These are phyloP conservation scores for Picea mariana DNA, from an alignment of 83 land plant genomes.

Conservation along the genomic window DNA sequence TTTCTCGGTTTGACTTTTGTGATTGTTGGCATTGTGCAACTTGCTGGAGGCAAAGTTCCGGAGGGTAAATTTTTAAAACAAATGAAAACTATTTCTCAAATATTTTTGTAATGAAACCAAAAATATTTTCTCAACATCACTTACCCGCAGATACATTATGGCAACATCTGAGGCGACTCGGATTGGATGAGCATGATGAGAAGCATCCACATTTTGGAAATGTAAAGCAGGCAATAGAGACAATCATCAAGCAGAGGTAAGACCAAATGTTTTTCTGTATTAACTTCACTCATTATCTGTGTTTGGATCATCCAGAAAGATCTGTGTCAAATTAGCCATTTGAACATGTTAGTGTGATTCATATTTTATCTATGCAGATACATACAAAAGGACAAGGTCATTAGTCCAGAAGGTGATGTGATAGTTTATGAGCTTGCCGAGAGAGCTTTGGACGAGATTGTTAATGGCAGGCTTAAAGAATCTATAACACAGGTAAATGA, in stretches of 20 bases:
- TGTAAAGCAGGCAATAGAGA: constrained; percentile 62
- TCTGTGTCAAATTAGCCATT: not conserved
- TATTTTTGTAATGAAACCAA: not conserved
- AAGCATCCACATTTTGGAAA: constrained; percentile 78
- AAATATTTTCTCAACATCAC: not conserved
- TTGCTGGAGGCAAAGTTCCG: constrained; percentile 76
- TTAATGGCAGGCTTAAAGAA: constrained; percentile 51
- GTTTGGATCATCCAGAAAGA: not conserved
- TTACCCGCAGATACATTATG: constrained; percentile 67
- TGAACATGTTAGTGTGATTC: not conserved
- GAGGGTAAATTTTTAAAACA: constrained; percentile 61
- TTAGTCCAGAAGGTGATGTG: constrained; percentile 66
- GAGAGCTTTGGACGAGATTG: constrained; percentile 60
- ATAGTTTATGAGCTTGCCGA: constrained; percentile 76
- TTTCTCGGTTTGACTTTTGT: constrained; percentile 72
- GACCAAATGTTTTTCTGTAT: not conserved
- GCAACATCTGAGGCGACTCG: constrained; percentile 74
- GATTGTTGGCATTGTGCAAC: constrained; percentile 70
- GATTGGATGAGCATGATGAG: constrained; percentile 67
- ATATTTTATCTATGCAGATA: constrained; percentile 38
- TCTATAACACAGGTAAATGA: constrained; percentile 55
- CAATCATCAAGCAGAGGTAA: constrained; percentile 83
- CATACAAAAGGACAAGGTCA: constrained; percentile 71
- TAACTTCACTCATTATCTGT: too few species aligned
- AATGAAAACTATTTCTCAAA: not conserved